A percentile compares a stretch with the other conserved stretches of the same genome.
phyloP scores from a whole-genome alignment of 441 rosid genomes.

The Adansonia grandidieri region DNA sequence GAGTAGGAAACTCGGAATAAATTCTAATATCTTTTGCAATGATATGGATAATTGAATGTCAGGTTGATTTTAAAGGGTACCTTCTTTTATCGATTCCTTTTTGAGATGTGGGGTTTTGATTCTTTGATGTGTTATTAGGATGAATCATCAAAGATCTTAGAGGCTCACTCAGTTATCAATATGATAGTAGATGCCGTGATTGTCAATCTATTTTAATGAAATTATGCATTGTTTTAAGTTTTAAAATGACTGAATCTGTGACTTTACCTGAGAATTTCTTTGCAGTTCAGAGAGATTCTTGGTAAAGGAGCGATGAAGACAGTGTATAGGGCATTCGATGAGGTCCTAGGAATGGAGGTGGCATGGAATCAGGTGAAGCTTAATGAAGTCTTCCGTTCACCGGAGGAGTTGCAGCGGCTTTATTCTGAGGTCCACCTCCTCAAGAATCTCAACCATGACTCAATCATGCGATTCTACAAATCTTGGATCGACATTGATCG shows the following conservation, averaged over 20 bases:
- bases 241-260: neutral
- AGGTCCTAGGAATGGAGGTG: slow-evolving; percentile 66
- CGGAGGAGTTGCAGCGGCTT: slow-evolving; percentile 64
- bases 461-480: slow-evolving; percentile 54
- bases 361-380: slow-evolving; percentile 81
- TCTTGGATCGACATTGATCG: slow-evolving; percentile 63
- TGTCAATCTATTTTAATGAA: too few species aligned
- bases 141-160: too few species aligned
- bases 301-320: slow-evolving; percentile 80
- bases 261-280: neutral
- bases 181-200: too few species aligned
- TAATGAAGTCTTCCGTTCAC: slow-evolving; percentile 57
- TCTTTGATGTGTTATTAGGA: neutral
- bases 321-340: slow-evolving; percentile 70
- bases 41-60: slow-evolving; percentile 13
- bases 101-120: slow-evolving; percentile 18
- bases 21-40: neutral
- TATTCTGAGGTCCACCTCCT: slow-evolving; percentile 79
- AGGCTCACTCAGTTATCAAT: too few species aligned
- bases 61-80: neutral
- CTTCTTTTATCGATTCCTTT: neutral
- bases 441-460: slow-evolving; percentile 60
- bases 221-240: too few species aligned
- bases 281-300: slow-evolving; percentile 70
- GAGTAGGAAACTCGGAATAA: neutral